Base-by-base conservation (phyloP, 2,329 filamentous ascomycete genomes). In the Alternaria ventricosa region DNA sequence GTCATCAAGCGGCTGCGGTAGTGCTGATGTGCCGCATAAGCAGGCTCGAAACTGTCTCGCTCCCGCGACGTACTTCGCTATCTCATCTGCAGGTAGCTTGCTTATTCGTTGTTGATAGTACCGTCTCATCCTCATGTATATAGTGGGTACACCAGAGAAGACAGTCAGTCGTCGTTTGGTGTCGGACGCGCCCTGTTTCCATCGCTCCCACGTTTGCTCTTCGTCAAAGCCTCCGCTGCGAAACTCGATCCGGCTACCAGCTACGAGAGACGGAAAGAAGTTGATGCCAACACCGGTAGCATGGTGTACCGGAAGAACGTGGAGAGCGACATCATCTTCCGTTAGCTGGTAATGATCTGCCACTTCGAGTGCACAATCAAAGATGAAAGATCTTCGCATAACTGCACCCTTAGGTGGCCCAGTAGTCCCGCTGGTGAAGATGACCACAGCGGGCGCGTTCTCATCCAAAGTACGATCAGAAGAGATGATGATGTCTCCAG, bases 1-100 rank as follows among this genome's bases (percentile, higher is more conserved):
- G 43, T 85, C 80, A n/a, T 82, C 82, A 43, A 87, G 81, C 1
- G 84, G 83, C 56, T 81, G 80, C 3, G 84, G 84, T 41, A 86
- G 65, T 1, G 84, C 84, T 4, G 82, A 84, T 0, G 84, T 86
- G 1, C 82, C 82, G 65, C 82, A 84, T 6, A 84, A 71, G 61
- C 80, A 81, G 1, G 80, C 80, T 15, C 81, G 74, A 41, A 84
- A 76, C 18, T 77, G 77, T 28, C 79, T 72, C 1, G 82, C 82
- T 1, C 82, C 84, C 11, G 77, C 75, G 27, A 83, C 73, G 71
- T 85, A 87, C 44, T 78, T 73, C 6, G 73, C 69, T 23, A 77
- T 50, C 44, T 78, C 70, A 25, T 67, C 63, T 8, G 79, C 62
- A 1, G 76, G 61, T 9, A 74, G 60, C 36, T 77, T 76, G 4